Percentiles rank a stretch among this genome's conserved stretches.
phyloP scores from a whole-genome alignment of 2,329 filamentous ascomycete genomes.

The Pseudogymnoascus sp. region DNA sequence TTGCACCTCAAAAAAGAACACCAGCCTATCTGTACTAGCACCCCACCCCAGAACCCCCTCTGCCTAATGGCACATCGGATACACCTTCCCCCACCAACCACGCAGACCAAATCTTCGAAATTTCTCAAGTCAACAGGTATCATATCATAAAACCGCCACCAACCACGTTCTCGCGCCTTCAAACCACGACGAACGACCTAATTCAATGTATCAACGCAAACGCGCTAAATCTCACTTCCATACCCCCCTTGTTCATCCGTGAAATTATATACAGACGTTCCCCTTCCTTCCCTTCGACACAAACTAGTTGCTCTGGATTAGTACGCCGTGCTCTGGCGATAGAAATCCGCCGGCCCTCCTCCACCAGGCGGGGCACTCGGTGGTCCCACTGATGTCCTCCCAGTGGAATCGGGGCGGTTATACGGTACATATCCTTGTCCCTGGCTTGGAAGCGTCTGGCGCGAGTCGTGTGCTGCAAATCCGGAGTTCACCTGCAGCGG shows the following conservation, averaged over 20 bases:
- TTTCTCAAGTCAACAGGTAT: background rate
- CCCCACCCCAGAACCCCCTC: background rate
- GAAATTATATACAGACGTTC: background rate
- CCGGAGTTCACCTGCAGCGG: constrained; percentile 18
- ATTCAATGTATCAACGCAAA: background rate
- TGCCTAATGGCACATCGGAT: background rate
- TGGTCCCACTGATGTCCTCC: constrained; percentile 26
- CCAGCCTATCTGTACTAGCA: background rate
- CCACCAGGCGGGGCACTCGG: constrained; percentile 37
- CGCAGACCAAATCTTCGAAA: background rate
- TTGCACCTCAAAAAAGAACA: background rate
- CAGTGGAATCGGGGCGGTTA: constrained; percentile 1
- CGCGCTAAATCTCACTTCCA: background rate
- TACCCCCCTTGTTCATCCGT: background rate
- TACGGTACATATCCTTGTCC: constrained; percentile 51
- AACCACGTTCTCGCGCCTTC: background rate
- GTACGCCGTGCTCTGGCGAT: constrained; percentile 37
- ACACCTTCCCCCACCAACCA: background rate
- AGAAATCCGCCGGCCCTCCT: constrained; percentile 40
- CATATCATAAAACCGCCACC: background rate
- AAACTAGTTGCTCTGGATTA: constrained; percentile 11
- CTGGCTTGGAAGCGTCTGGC: constrained; percentile 44
- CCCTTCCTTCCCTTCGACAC: background rate
- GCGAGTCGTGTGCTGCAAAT: constrained; percentile 37
- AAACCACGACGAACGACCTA: background rate